phyloP scores from a whole-genome alignment of 1,284 basidiomycete genomes.

The Apiotrichum gracile region DNA sequence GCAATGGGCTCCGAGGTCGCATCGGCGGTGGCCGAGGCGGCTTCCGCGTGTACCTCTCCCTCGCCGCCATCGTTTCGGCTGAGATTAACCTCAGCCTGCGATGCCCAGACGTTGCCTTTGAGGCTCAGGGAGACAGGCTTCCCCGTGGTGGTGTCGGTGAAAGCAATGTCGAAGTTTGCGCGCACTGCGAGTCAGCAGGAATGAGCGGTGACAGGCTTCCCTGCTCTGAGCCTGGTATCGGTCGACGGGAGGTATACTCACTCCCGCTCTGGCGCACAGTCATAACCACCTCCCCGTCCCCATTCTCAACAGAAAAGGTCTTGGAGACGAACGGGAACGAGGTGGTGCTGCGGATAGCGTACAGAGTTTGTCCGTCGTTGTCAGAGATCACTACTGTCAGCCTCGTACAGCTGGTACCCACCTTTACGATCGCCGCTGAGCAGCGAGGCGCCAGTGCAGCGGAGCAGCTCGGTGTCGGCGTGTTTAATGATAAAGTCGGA shows the following conservation, averaged over 20 bases:
- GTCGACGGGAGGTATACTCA: no score
- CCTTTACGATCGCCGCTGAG: slow-evolving; percentile 5
- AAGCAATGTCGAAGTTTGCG: slow-evolving; percentile 38
- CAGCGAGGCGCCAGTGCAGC: slow-evolving; percentile 2
- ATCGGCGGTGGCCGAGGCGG: background rate
- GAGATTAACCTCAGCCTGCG: slow-evolving; percentile 28
- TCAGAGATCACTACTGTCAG: background rate
- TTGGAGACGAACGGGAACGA: slow-evolving; percentile 30
- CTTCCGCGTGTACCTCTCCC: slow-evolving; percentile 1
- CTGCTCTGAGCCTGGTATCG: no score
- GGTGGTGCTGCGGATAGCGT: slow-evolving; percentile 32
- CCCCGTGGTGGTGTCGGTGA: slow-evolving; percentile 21
- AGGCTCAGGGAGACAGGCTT: slow-evolving; percentile 25
- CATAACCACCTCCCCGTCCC: slow-evolving; percentile 31
- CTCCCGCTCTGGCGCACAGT: slow-evolving; percentile 23
- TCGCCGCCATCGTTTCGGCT: slow-evolving; percentile 20
- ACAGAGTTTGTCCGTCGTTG: slow-evolving; percentile 27
- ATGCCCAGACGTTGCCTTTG: slow-evolving; percentile 39
- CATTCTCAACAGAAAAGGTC: slow-evolving; percentile 29
- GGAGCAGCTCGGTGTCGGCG: background rate
- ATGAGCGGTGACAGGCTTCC: no score
- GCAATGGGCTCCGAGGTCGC: background rate
- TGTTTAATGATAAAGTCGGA: slow-evolving; percentile 5
- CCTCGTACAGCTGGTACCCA: background rate
- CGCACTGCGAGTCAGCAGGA: no score